Evolutionary conservation across 768 basidiomycete genomes (phyloP).

Genomic region (Xerocomellus dryophilus): DNA sequence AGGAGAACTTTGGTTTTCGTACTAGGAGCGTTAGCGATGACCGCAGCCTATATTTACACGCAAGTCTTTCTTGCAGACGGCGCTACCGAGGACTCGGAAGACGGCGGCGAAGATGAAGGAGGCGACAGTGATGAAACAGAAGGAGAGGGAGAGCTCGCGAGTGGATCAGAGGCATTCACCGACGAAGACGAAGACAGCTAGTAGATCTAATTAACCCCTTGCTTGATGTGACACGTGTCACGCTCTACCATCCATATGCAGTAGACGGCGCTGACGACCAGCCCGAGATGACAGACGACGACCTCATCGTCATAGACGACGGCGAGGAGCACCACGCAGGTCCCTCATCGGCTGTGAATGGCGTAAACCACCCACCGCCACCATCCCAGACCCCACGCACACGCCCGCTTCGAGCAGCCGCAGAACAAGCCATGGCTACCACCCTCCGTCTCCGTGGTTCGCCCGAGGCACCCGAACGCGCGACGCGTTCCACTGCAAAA

Average conservation of each 20-base stretch:
- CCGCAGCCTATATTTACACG: conserved; percentile 37
- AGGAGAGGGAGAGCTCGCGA: conserved; percentile 8
- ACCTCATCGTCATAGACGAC: conserved; percentile 62
- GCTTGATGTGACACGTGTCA: conserved; percentile 16
- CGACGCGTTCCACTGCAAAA: conserved; percentile 54
- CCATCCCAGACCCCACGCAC: conserved; percentile 24
- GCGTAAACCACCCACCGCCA: conserved; percentile 17
- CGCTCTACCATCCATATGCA: conserved; percentile 1
- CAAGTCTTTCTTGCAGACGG: background rate
- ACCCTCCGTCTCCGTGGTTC: conserved; percentile 32
- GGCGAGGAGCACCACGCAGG: conserved; percentile 42
- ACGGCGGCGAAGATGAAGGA: background rate
- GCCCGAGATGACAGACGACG: conserved; percentile 47
- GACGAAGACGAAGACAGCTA: conserved; percentile 18
- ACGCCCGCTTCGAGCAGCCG: conserved; percentile 33
- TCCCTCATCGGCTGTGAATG: conserved; percentile 35
- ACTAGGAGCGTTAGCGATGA: conserved; percentile 42
- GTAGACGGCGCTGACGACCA: background rate
- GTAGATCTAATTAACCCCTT: background rate
- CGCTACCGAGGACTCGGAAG: background rate
- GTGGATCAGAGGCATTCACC: background rate
- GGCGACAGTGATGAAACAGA: conserved; percentile 6
- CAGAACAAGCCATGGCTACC: conserved; percentile 36
- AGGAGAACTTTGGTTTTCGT: conserved; percentile 55
- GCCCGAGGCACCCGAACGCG: conserved; percentile 41